Evolutionary conservation across 73 alveolate genomes (phyloP).

Genomic region (Uronychia setigera): DNA sequence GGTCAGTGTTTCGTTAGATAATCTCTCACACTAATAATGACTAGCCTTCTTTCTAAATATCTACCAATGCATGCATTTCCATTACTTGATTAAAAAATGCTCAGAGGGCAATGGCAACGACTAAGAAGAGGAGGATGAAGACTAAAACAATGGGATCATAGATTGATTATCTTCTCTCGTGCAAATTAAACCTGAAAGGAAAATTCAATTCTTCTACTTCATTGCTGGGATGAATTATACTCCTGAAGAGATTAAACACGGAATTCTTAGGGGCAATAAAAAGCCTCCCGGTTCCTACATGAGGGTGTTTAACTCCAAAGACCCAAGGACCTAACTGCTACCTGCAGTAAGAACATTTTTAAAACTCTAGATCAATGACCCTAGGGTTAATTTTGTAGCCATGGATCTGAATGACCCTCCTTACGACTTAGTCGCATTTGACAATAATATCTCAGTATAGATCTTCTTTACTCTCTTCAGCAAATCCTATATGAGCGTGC

Average conservation of each 20-base stretch:
- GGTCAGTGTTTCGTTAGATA: no score
- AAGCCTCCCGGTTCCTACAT: slow-evolving; percentile 2
- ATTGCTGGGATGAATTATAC: slow-evolving; percentile 35
- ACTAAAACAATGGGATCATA: background rate
- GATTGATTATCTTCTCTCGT: background rate
- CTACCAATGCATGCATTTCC: slow-evolving; percentile 46
- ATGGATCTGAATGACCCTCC: no score
- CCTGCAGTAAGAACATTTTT: background rate
- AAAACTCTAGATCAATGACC: slow-evolving; percentile 25
- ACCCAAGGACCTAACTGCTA: slow-evolving; percentile 10
- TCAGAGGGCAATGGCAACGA: background rate
- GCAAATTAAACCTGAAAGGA: background rate
- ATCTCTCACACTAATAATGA: no score
- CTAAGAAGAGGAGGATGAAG: background rate
- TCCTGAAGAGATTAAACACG: slow-evolving; percentile 64
- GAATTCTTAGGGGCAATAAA: slow-evolving; percentile 61
- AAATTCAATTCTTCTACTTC: slow-evolving; percentile 29
- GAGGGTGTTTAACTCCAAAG: slow-evolving; percentile 10
- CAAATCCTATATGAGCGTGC: no score
- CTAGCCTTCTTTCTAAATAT: slow-evolving; percentile 7
- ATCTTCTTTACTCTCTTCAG: no score
- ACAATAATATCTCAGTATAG: no score
- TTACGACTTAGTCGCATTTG: no score
- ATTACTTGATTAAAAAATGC: slow-evolving; percentile 19
- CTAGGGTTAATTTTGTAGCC: slow-evolving; percentile 38